phyloP scores from a whole-genome alignment of 495 filamentous ascomycete genomes.

The Aspergillus sparsus region DNA sequence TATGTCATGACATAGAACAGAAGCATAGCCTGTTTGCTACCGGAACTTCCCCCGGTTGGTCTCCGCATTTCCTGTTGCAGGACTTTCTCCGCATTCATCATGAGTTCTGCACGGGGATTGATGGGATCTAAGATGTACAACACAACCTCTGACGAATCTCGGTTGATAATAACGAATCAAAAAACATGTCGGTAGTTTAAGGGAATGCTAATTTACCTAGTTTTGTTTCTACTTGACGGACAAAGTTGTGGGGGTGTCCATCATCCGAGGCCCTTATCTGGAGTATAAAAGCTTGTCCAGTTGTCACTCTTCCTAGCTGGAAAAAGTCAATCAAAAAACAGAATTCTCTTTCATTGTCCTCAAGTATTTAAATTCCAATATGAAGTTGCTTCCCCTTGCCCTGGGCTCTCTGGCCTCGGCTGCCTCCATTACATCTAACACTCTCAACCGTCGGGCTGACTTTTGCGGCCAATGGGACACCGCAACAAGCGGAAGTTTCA shows the following conservation, averaged over 20 bases:
- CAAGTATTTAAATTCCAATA: conserved; percentile 22
- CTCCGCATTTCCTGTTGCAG: conserved; percentile 3
- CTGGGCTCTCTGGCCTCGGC: conserved; percentile 39
- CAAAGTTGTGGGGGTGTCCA: neutral
- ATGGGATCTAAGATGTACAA: conserved; percentile 5
- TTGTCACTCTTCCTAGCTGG: neutral
- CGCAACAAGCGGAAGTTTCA: conserved; percentile 47
- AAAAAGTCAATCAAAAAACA: neutral
- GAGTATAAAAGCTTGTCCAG: conserved; percentile 15
- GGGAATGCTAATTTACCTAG: conserved; percentile 3
- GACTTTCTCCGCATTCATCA: neutral
- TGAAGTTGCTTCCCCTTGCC: conserved; percentile 40
- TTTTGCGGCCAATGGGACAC: conserved; percentile 55
- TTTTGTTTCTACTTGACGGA: conserved; percentile 15
- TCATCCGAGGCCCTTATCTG: neutral
- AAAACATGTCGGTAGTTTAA: neutral
- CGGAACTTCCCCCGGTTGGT: neutral
- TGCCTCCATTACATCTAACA: conserved; percentile 37
- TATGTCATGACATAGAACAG: neutral
- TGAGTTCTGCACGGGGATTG: conserved; percentile 10
- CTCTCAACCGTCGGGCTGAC: conserved; percentile 43
- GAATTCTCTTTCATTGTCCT: conserved; percentile 8
- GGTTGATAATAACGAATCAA: conserved; percentile 7
- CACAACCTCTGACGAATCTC: neutral
- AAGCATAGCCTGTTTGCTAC: conserved; percentile 1